A percentile compares a stretch with the other conserved stretches of the same genome.
These are phyloP conservation scores for Artemisia annua DNA, from an alignment of 129 eudicot species.

Conservation along the genomic window DNA sequence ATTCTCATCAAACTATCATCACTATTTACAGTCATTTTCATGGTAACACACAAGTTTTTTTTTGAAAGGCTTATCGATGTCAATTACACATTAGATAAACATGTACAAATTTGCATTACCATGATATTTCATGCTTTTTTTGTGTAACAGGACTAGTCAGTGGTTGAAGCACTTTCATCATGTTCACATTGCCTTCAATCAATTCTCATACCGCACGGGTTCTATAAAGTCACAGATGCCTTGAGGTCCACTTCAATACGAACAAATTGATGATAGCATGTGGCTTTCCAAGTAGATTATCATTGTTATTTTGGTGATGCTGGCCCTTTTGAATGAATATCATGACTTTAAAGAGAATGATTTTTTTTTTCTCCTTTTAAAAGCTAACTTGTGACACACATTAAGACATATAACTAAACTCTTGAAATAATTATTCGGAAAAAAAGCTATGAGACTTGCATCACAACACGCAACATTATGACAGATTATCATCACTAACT, in stretches of 20 bases:
- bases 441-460: background rate
- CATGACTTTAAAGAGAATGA: conserved; percentile 12
- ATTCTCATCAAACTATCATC: conserved; percentile 29
- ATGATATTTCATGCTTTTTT: background rate
- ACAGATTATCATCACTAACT: background rate
- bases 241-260: conserved; percentile 37
- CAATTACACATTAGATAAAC: conserved; percentile 22
- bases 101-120: conserved; percentile 12
- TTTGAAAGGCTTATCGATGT: conserved; percentile 7
- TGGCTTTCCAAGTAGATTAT: conserved; percentile 29
- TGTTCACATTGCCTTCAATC: conserved; percentile 25
- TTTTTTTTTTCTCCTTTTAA: conserved; percentile 17
- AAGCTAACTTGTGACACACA: conserved; percentile 16
- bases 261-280: conserved; percentile 37
- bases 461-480: background rate
- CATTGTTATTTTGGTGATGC: conserved; percentile 29
- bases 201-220: conserved; percentile 24
- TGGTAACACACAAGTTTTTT: background rate
- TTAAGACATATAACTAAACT: conserved; percentile 6
- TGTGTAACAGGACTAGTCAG: conserved; percentile 16
- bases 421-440: background rate
- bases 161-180: conserved; percentile 24
- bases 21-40: conserved; percentile 26
- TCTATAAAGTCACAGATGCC: conserved; percentile 33
- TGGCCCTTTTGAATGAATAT: conserved; percentile 5